Conservation (phyloP, 2,329 filamentous ascomycete genomes). For the Trichoderma oligosporum region DNA sequence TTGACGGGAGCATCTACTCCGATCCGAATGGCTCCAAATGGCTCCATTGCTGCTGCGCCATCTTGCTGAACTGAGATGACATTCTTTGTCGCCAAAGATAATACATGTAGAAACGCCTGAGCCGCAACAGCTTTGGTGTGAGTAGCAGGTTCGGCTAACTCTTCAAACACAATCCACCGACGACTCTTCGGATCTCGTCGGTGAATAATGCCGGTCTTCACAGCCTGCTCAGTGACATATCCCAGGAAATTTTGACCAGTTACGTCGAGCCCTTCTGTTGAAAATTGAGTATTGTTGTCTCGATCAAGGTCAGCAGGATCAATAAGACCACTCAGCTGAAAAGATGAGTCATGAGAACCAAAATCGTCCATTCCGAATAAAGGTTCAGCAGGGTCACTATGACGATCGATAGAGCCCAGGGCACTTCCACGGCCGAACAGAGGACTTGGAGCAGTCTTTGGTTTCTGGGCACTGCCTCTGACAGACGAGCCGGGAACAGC, state of each 20-base stretch:
- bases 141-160: conserved; percentile 58
- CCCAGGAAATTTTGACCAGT: conserved; percentile 46
- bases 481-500: conserved; percentile 45
- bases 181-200: conserved; percentile 32
- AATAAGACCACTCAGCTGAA: conserved; percentile 27
- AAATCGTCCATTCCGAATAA: conserved; percentile 35
- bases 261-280: conserved; percentile 39
- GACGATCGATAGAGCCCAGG: conserved; percentile 43
- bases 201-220: conserved; percentile 32
- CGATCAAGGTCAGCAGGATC: conserved; percentile 23
- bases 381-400: conserved; percentile 42
- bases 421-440: conserved; percentile 37
- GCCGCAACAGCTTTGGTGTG: conserved; percentile 61
- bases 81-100: conserved; percentile 65
- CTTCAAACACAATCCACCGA: conserved; percentile 61
- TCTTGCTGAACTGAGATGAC: conserved; percentile 61
- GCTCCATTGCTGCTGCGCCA: conserved; percentile 31
- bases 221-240: conserved; percentile 40
- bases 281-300: conserved; percentile 31
- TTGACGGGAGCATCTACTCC: conserved; percentile 33
- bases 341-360: conserved; percentile 32
- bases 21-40: conserved; percentile 48
- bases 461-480: conserved; percentile 39
- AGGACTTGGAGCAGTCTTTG: conserved; percentile 34
- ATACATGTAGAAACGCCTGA: conserved; percentile 71